phyloP scores from a whole-genome alignment of 192 early-diverging fungal species.

The Phycomyces nitens region DNA sequence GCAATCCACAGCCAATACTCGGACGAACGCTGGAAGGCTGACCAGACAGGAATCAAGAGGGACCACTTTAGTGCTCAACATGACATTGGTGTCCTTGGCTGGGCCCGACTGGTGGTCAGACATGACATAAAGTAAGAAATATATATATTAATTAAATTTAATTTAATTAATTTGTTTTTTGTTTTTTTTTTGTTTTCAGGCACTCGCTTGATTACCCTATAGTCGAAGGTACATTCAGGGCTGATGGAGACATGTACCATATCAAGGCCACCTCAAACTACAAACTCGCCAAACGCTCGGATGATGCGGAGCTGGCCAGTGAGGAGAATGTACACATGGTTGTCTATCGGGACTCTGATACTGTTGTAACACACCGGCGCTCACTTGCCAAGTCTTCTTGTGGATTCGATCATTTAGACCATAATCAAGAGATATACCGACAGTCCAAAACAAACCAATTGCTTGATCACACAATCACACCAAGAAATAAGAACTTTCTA shows the following conservation, averaged over 20 bases:
- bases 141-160: neutral
- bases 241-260: constrained; percentile 51
- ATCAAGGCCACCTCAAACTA: constrained; percentile 54
- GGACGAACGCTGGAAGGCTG: constrained; percentile 15
- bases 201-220: constrained; percentile 34
- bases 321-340: constrained; percentile 44
- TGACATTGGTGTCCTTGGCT: constrained; percentile 51
- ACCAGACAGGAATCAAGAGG: constrained; percentile 23
- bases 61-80: constrained; percentile 29
- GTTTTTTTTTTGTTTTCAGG: neutral
- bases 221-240: constrained; percentile 56
- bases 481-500: neutral
- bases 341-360: constrained; percentile 63
- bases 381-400: neutral
- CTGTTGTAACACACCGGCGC: constrained; percentile 14
- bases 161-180: neutral
- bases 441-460: neutral
- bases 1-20: constrained; percentile 29
- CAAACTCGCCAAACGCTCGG: constrained; percentile 45
- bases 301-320: constrained; percentile 42
- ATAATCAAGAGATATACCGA: neutral
- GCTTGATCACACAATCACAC: neutral
- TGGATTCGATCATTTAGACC: constrained; percentile 12
- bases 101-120: constrained; percentile 49
- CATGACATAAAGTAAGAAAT: constrained; percentile 34